Base-by-base conservation (phyloP, 129 eudicot species). In the Helichrysum umbraculigerum region DNA sequence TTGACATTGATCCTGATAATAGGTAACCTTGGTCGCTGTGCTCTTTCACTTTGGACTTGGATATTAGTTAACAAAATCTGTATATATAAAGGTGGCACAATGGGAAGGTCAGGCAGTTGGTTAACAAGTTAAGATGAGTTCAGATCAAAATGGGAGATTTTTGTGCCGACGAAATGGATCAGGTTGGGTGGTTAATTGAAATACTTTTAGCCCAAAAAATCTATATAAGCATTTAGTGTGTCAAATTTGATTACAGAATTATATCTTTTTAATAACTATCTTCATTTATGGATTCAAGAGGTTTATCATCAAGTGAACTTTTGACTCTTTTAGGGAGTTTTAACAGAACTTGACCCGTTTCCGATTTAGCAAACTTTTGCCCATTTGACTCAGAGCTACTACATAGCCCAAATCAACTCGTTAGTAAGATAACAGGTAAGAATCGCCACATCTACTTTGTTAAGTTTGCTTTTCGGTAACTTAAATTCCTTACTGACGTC, bases 1-100 rank as follows among this genome's bases (percentile, higher is more conserved):
- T 88, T 1, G 78, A 77, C 21, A 81, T 91, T 56, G 92, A 91
- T 83, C 97, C 95, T 56, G 70, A 79, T 60, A 88, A 88, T 73
- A 91, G 85, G 97, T 91, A 79, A 66, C 29, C 69, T 25, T 60
- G 20, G 62, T 66, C 61, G 20, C n/a, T 25, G 14, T 39, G 29
- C 11, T 62, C 14, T 11, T 35, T 51, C 15, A 59, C 28, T 67
- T 73, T 68, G n/a, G 15, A 69, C 25, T 50, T 70, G 33, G 51
- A 52, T 39, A 12, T 22, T 15, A 42, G 76, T 33, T 11, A n/a
- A 60, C n/a, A 44, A 68, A 2, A 7, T 19, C 7, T 34, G 20
- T 21, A 51, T 50, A 25, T 22, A 0, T 16, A 56, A 4, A 6
- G 11, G 62, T 56, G 4, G 62, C 14, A 73, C 17, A 56, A 56